Evolutionary conservation across 306 rosid species (phyloP).

Genomic region (Spatholobus suberectus): DNA sequence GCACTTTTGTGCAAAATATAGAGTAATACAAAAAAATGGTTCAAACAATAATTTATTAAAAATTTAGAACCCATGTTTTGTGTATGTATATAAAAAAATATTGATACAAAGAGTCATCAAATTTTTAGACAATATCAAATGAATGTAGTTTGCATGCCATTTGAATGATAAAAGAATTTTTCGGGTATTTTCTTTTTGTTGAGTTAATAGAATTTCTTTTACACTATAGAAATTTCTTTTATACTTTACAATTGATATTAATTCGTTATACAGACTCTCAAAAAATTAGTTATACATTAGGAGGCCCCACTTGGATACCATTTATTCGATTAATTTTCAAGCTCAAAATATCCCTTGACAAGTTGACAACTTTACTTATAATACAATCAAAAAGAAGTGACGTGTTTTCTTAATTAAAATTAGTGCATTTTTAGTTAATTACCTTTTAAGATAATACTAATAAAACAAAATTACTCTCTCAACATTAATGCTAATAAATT

Average conservation of each 20-base stretch:
- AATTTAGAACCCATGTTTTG: background rate
- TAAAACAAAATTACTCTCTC: background rate
- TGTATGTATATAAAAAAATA: background rate
- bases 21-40: background rate
- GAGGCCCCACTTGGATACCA: background rate
- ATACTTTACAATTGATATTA: background rate
- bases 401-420: background rate
- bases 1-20: background rate
- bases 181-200: background rate
- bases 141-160: background rate
- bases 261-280: too few species aligned
- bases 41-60: background rate
- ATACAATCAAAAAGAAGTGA: background rate
- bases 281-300: background rate
- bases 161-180: background rate
- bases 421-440: background rate
- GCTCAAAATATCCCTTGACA: background rate
- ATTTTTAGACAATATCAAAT: background rate
- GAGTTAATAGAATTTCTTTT: background rate
- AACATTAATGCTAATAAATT: background rate
- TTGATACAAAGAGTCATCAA: background rate
- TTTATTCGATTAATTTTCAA: background rate
- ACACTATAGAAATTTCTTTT: background rate
- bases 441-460: too few species aligned
- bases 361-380: background rate